These are phyloP conservation scores for Colletotrichum ledebouriae DNA, from an alignment of 2,329 filamentous ascomycete genomes.

Conservation along the genomic window DNA sequence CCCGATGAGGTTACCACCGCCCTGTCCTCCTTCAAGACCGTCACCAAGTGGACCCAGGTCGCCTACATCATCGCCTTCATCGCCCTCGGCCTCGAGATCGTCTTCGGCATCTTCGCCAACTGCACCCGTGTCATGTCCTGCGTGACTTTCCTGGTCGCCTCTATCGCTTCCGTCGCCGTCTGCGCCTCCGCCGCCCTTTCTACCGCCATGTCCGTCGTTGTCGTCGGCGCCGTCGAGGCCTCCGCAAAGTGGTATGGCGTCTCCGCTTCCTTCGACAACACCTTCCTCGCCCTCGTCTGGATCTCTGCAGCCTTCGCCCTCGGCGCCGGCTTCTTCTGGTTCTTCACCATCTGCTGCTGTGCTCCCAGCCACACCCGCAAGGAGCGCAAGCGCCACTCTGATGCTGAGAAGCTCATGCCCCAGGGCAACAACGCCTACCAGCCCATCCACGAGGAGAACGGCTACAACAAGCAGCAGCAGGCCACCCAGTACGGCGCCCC, in stretches of 20 bases:
- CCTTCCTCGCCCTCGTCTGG: constrained; percentile 82
- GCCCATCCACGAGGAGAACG: constrained; percentile 58
- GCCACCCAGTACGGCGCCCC: constrained; percentile 53
- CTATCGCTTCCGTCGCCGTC: constrained; percentile 67
- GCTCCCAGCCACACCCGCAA: constrained; percentile 59
- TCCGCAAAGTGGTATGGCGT: constrained; percentile 80
- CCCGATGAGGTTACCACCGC: constrained; percentile 76
- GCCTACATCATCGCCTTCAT: constrained; percentile 82
- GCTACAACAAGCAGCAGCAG: constrained; percentile 55
- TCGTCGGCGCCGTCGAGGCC: constrained; percentile 77
- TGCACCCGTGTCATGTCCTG: constrained; percentile 87
- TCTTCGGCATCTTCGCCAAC: constrained; percentile 85
- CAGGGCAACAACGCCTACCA: constrained; percentile 60
- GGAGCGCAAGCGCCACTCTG: constrained; percentile 49
- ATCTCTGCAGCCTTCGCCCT: constrained; percentile 83
- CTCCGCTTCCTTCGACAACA: constrained; percentile 73
- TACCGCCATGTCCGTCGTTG: constrained; percentile 78
- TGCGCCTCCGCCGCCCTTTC: constrained; percentile 78
- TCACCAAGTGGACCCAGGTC: constrained; percentile 86
- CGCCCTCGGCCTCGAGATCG: constrained; percentile 77
- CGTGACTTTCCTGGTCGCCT: constrained; percentile 82
- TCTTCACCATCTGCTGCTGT: constrained; percentile 93
- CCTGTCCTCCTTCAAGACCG: constrained; percentile 79
- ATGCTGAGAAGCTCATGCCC: constrained; percentile 67
- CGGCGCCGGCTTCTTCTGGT: constrained; percentile 87